phyloP scores from a whole-genome alignment of 2,329 filamentous ascomycete species.

The Fusarium aywerte region DNA sequence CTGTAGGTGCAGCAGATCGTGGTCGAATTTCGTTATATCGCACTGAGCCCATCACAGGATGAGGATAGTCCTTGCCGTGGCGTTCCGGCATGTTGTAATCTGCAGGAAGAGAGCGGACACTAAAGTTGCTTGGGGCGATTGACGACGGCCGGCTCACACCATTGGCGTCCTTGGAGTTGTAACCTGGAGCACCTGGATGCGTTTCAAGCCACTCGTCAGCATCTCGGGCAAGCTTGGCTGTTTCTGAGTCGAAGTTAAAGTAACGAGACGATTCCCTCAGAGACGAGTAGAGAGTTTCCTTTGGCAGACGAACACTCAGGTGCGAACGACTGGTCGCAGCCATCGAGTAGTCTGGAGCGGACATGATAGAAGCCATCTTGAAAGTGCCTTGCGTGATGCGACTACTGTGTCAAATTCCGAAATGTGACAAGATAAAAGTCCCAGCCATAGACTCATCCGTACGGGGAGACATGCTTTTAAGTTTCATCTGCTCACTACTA shows the following conservation, averaged over 20 bases:
- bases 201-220: slow-evolving; percentile 43
- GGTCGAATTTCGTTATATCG: slow-evolving; percentile 38
- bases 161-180: slow-evolving; percentile 31
- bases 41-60: slow-evolving; percentile 42
- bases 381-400: neutral
- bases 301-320: slow-evolving; percentile 44
- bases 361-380: slow-evolving; percentile 46
- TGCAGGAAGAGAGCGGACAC: slow-evolving; percentile 35
- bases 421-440: neutral
- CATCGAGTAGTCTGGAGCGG: slow-evolving; percentile 46
- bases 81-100: slow-evolving; percentile 26
- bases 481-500: neutral
- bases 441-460: neutral
- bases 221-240: slow-evolving; percentile 34
- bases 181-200: slow-evolving; percentile 23
- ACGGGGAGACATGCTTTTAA: slow-evolving; percentile 24
- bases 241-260: slow-evolving; percentile 42
- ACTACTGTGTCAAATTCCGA: neutral
- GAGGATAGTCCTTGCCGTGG: slow-evolving; percentile 29
- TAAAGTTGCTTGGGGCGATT: slow-evolving; percentile 40
- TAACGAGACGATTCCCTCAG: slow-evolving; percentile 42
- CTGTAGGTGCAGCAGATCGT: slow-evolving; percentile 31
- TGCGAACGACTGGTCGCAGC: slow-evolving; percentile 38
- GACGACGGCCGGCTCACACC: slow-evolving; percentile 41
- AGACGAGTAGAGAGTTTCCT: slow-evolving; percentile 41